Conservation (phyloP, 2,329 filamentous ascomycete species). For the Nectriaceae sp. region DNA sequence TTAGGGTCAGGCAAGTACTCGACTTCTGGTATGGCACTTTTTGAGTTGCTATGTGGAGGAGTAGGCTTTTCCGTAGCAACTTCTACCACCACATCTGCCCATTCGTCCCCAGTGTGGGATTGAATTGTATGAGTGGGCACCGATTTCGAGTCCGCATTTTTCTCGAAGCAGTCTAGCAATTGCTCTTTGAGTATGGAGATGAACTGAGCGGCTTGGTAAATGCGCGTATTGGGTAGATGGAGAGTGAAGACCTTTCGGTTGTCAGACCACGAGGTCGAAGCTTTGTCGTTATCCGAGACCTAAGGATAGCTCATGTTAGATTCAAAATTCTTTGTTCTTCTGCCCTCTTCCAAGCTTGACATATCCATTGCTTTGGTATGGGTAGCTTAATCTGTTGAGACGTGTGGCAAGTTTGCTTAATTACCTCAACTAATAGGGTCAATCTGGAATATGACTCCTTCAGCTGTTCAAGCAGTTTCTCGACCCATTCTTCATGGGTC, state of each 20-base stretch:
- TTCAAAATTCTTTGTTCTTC: neutral
- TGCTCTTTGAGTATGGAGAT: conserved; percentile 36
- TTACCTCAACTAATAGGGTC: conserved; percentile 40
- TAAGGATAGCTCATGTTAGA: neutral
- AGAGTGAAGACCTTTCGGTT: conserved; percentile 41
- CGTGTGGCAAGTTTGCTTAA: conserved; percentile 1
- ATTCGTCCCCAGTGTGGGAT: conserved; percentile 40
- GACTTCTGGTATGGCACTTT: neutral
- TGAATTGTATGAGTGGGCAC: conserved; percentile 21
- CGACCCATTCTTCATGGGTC: conserved; percentile 42
- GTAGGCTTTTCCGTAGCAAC: conserved; percentile 4
- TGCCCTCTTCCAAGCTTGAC: neutral
- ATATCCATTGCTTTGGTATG: neutral
- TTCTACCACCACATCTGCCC: conserved; percentile 45
- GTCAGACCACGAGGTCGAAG: conserved; percentile 40
- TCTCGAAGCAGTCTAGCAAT: conserved; percentile 39
- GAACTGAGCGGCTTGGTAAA: conserved; percentile 36
- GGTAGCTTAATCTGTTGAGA: neutral
- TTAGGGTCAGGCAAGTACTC: conserved; percentile 43
- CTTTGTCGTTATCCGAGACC: conserved; percentile 26
- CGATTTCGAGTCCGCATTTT: conserved; percentile 13
- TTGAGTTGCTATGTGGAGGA: neutral
- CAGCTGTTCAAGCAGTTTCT: conserved; percentile 42
- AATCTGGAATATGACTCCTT: conserved; percentile 27
- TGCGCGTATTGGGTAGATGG: conserved; percentile 35